Conservation (phyloP, 1,284 basidiomycete genomes). For the Leccinum angustisporum region DNA sequence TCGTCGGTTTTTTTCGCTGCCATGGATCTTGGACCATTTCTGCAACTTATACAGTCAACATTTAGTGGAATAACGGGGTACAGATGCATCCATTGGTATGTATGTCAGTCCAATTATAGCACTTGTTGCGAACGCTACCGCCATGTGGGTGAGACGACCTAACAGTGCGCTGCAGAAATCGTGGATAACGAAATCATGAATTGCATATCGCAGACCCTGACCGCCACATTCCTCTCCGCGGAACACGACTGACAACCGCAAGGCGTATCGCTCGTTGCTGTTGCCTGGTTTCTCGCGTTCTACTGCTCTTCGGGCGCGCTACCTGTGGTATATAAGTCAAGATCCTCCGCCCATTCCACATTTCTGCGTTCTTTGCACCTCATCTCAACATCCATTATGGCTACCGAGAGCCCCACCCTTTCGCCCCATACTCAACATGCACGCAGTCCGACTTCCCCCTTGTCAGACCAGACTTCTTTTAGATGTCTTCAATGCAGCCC, state of each 20-base stretch:
- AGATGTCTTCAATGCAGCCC: conserved; percentile 19
- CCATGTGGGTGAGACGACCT: not conserved
- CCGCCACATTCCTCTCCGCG: conserved; percentile 1
- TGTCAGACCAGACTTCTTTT: not conserved
- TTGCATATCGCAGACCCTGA: conserved; percentile 7
- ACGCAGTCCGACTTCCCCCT: not conserved
- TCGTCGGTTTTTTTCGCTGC: not conserved
- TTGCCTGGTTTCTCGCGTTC: not conserved
- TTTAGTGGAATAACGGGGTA: not conserved
- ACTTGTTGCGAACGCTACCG: not conserved
- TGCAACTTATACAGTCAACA: not conserved
- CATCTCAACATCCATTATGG: not conserved
- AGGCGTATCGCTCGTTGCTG: not conserved
- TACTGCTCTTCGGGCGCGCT: conserved; percentile 7
- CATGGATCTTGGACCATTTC: not conserved
- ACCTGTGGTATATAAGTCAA: not conserved
- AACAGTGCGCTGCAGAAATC: conserved; percentile 1
- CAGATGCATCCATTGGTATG: not conserved
- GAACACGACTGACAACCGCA: not conserved
- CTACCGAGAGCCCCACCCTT: not conserved
- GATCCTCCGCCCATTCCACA: not conserved
- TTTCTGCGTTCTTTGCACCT: not conserved
- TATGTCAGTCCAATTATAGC: not conserved
- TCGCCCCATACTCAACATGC: not conserved
- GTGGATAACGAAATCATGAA: conserved; percentile 7